Evolutionary conservation across 176 grass and related monocot genomes (phyloP).

Genomic region (Aegilops sharonensis): DNA sequence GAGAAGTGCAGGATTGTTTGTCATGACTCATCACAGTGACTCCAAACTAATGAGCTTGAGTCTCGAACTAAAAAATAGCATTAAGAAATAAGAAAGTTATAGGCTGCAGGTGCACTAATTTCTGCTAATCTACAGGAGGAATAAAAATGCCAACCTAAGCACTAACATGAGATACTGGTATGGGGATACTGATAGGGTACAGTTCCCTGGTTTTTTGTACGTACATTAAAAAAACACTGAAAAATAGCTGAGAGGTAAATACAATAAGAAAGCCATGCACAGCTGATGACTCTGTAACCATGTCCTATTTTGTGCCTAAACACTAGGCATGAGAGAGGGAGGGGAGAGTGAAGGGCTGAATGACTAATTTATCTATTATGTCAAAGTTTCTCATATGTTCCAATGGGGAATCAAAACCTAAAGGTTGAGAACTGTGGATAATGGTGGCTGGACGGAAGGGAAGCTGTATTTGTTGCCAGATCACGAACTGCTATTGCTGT

Average conservation of each 20-base stretch:
- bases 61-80: not conserved
- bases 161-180: not conserved
- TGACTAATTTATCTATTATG: not conserved
- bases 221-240: not conserved
- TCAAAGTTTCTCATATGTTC: not conserved
- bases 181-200: not conserved
- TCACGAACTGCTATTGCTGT: not conserved
- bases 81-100: not conserved
- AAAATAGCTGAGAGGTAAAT: not conserved
- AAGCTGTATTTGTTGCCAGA: conserved; percentile 7
- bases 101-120: not conserved
- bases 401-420: not conserved
- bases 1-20: not conserved
- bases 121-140: conserved; percentile 14
- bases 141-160: not conserved
- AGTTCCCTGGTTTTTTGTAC: not conserved
- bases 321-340: not conserved
- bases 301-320: not conserved
- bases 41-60: not conserved
- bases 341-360: not conserved
- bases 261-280: conserved; percentile 14
- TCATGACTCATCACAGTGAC: not conserved
- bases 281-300: not conserved
- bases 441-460: not conserved
- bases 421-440: not conserved